Evolutionary conservation across 352 stramenopile genomes (phyloP), one percentile per base, ranked within the genome.

Genomic region (Phytophthora ramorum): DNA sequence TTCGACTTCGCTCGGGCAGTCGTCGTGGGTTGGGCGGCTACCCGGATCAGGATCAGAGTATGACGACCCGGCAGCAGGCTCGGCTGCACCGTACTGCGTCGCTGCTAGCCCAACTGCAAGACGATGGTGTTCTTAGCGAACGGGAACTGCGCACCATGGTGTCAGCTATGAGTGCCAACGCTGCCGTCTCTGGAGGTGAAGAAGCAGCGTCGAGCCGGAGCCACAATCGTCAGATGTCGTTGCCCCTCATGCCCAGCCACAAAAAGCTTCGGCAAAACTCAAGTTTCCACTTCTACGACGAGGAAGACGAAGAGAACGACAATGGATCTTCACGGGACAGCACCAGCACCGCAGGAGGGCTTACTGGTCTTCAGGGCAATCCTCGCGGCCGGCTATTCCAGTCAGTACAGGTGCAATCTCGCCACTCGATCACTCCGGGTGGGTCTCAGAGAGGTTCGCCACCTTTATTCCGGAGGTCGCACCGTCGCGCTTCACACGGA

Each of bases 161-260:
- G 7, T 76, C 63, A 14, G 66, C 70, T 0, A 75, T 75, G 48
- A 73, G 66, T 46, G 61, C 50, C 16, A 69, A 20, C 17, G 52
- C 52, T 10, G 35, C 32, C 34, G 41, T 45, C 19, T 34, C 4
- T 4, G 64, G 50, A 19, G 28, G n/a, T 0, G 48, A 70, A 16
- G 49, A 69, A 20, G 65, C 44, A 44, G 38, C 32, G 17, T 32
- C 50, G 0, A 62, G 58, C n/a, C 61, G 61, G 19, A 73, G 58
- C 0, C 62, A 76, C 41, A 63, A 38, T 52, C 78, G 81, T 14
- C 74, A 90, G 48, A 60, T 80, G 52, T 92, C 84, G 37, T 59
- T 91, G 19, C 84, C 82, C 0, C 37, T 84, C 19, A 81, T 90
- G 63, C 80, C 75, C 7, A 90, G 71, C 50, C 76, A 87, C 43